Base-by-base conservation (phyloP, 306 rosid species). In the Boehmeria nivea region DNA sequence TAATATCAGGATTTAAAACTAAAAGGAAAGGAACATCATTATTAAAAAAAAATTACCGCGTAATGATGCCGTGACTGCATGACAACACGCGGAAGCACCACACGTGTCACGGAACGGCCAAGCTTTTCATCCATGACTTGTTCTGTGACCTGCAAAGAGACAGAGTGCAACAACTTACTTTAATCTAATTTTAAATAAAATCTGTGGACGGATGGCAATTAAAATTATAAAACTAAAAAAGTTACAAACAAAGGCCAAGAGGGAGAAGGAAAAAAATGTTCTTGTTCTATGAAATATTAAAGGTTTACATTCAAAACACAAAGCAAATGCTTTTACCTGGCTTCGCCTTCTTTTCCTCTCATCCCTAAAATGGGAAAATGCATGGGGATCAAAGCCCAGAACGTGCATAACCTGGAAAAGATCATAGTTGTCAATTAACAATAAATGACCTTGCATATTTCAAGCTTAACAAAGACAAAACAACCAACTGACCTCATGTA, bases 321-420 rank as follows among this genome's bases (percentile, higher is more conserved):
- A 3, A 17, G n/a, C 21, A 28, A 31, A 19, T 10, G 18, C 59
- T 31, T 28, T 48, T 75, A 91, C 99, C 87, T 81, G 75, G 72
- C 69, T 73, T 18, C 87, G 99, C 31, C 96, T 79, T 70, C 94
- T 81, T 81, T 87, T 87, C 77, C 96, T 81, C 68, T 87, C 99
- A 72, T 91, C 99, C 78, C 99, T 81, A 77, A 91, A 91, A 75
- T 91, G 99, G 72, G 93, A 72, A 68, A 91, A 91, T 55, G 99
- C 99, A 64, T 91, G 99, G 36, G 99, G 99, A 73, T 91, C 99
- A 50, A 91, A 91, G 63, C 99, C 99, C 38, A 91, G 99, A 68
- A 91, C 96, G 57, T 91, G 99, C 87, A 91, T 85, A 58, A 91
- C 98, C 98, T 91, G 87, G 40, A n/a, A n/a, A 81, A 64, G 26